Conservation (phyloP, 2,329 filamentous ascomycete genomes). For the Scytalidium sp. region DNA sequence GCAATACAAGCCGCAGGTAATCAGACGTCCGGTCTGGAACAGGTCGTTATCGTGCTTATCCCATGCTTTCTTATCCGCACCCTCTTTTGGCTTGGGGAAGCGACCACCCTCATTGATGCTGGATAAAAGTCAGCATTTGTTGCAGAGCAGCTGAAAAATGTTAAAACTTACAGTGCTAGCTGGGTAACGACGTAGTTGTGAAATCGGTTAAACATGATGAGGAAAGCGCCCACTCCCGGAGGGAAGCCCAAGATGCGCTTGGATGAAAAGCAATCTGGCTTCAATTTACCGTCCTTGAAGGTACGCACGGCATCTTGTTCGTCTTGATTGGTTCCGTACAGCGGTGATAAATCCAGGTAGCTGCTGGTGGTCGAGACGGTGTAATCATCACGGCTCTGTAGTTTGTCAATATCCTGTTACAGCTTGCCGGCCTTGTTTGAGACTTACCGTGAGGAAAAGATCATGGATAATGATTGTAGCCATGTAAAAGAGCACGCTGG, state of each 20-base stretch:
- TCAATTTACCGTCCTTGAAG: slow-evolving; percentile 68
- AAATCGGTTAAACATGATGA: slow-evolving; percentile 71
- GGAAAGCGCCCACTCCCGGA: slow-evolving; percentile 65
- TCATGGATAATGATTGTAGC: slow-evolving; percentile 68
- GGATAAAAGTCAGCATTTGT: slow-evolving; percentile 4
- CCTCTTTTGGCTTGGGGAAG: slow-evolving; percentile 63
- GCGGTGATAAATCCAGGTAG: slow-evolving; percentile 69
- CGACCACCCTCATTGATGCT: slow-evolving; percentile 80
- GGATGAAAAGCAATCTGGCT: slow-evolving; percentile 71
- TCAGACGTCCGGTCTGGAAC: slow-evolving; percentile 75
- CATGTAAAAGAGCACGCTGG: slow-evolving; percentile 71
- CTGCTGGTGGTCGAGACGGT: slow-evolving; percentile 67
- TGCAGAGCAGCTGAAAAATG: background rate
- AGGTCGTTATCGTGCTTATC: slow-evolving; percentile 73
- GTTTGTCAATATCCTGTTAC: slow-evolving; percentile 2
- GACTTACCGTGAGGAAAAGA: slow-evolving; percentile 54
- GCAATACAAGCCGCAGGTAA: slow-evolving; percentile 73
- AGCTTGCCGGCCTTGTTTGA: background rate
- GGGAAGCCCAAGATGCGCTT: slow-evolving; percentile 68
- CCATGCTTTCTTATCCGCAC: slow-evolving; percentile 49
- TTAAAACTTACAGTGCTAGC: slow-evolving; percentile 50
- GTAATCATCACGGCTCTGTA: slow-evolving; percentile 52
- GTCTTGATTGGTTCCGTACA: slow-evolving; percentile 64
- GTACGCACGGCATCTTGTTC: slow-evolving; percentile 52
- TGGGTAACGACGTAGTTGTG: slow-evolving; percentile 84